Percentiles rank a stretch among this genome's conserved stretches.
These are phyloP conservation scores for Chaetomium sp. DNA, from an alignment of 2,329 filamentous ascomycete species.

Conservation along the genomic window DNA sequence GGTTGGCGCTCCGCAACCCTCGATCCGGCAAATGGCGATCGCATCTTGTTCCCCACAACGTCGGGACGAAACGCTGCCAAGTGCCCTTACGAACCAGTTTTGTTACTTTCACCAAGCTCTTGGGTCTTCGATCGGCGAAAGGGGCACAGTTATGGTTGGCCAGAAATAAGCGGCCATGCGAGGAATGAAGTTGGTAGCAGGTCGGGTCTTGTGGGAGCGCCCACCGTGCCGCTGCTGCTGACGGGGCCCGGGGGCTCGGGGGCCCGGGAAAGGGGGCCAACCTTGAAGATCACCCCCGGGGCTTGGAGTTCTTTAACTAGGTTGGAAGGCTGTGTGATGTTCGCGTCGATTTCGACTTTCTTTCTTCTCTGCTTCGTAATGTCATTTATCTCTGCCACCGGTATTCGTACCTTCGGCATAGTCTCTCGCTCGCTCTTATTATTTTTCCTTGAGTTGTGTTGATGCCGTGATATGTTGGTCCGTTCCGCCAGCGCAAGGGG, in stretches of 20 bases:
- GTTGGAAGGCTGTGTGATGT: background rate
- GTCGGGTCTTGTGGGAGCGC: background rate
- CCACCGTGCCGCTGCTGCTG: conserved; percentile 2
- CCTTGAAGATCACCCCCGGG: background rate
- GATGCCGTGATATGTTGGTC: conserved; percentile 13
- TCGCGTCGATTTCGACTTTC: background rate
- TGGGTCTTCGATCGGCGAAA: background rate
- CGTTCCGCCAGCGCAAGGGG: conserved; percentile 8
- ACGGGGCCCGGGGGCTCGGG: background rate
- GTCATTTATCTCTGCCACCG: background rate
- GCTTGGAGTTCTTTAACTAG: background rate
- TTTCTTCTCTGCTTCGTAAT: background rate
- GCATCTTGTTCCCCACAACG: background rate
- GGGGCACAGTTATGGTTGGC: background rate
- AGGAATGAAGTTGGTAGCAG: conserved; percentile 12
- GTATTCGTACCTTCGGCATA: background rate
- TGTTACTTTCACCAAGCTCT: background rate
- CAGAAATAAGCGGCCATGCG: background rate
- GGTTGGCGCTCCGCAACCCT: background rate
- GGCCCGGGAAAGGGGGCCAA: background rate
- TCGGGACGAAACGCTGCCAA: conserved; percentile 2
- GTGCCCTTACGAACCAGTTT: background rate
- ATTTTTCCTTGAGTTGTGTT: conserved; percentile 1
- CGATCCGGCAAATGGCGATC: background rate
- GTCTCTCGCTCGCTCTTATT: background rate